Base-by-base conservation (phyloP, 2,329 filamentous ascomycete genomes). In the Calonectria hawksworthii region DNA sequence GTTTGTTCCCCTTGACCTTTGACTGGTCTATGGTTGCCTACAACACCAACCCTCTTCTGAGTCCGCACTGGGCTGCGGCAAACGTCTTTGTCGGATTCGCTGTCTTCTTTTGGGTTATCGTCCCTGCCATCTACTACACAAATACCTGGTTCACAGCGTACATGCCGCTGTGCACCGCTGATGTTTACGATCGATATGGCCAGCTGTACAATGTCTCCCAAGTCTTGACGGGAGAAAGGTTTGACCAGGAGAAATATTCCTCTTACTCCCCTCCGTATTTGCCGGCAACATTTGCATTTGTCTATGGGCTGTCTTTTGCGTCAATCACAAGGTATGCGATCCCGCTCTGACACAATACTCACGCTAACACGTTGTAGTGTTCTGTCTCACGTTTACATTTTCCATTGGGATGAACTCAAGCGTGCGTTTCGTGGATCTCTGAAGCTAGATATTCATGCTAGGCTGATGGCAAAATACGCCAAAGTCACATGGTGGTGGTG, bases 1-100 rank as follows among this genome's bases (percentile, higher is more conserved):
- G 90, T 0, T 84, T 94, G 16, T 86, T 94, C 32, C 92, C 92
- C 14, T 88, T 93, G 18, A 93, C 92, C 0, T 91, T 94, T 72
- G 92, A 94, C 83, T 94, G 93, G 92, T 90, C 89, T 65, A 87
- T 91, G 68, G 86, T 93, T 72, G 88, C 89, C 2, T 93, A 89
- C 79, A 85, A 90, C 68, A 83, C 84, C 21, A 90, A 88, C 26
- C 91, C 91, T 16, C 83, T 93, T 34, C 90, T 92, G 72, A 88
- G 90, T 2, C 91, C 91, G 3, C 91, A 89, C 81, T 90, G 91
- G 80, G 91, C 91, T 11, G 89, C 92, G 69, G 87, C 88, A 66
- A 93, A 93, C 78, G 91, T 90, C 4, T 77, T 90, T 36, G 86
- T 90, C 63, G 84, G 92, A 6, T 75, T 90, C 47, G 88, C 88